A percentile compares a stretch with the other conserved stretches of the same genome.
phyloP scores from a whole-genome alignment of 2,329 filamentous ascomycete genomes.

The Fonsecaea monophora region DNA sequence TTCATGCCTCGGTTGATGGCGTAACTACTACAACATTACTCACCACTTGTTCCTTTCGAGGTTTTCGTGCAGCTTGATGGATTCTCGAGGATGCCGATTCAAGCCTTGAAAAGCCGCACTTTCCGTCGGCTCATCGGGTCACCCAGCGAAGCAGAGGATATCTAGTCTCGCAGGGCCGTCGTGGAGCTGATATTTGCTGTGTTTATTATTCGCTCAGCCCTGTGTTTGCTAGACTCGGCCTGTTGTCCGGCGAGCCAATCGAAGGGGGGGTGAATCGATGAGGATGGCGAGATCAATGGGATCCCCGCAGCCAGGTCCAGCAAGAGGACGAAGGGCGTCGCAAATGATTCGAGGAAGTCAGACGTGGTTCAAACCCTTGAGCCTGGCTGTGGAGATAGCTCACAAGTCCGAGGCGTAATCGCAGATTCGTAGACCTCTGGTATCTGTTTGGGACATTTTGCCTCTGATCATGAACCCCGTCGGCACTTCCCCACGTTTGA shows the following conservation, averaged over 20 bases:
- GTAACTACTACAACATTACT: not conserved
- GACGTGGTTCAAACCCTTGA: conserved; percentile 1
- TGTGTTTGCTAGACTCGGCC: conserved; percentile 8
- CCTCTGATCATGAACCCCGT: not conserved
- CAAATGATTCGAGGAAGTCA: conserved; percentile 8
- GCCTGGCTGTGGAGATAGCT: conserved; percentile 1
- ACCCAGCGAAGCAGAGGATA: not conserved
- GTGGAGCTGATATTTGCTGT: not conserved
- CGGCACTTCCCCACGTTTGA: not conserved
- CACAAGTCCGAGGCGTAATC: conserved; percentile 18
- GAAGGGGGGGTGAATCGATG: not conserved
- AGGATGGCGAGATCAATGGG: not conserved
- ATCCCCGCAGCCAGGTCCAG: conserved; percentile 14
- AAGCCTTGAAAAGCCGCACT: conserved; percentile 3
- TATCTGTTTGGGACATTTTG: conserved; percentile 6
- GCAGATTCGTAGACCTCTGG: not conserved
- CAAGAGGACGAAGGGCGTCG: not conserved
- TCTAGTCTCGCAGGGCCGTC: not conserved
- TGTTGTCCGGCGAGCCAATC: conserved; percentile 17
- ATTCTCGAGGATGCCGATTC: not conserved
- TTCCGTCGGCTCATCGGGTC: not conserved
- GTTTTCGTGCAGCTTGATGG: not conserved
- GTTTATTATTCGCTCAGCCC: conserved; percentile 2
- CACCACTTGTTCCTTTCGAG: not conserved
- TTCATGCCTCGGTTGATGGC: conserved; percentile 1